phyloP scores from a whole-genome alignment of 1,284 basidiomycete species.

The Ceratobasidium sp. region DNA sequence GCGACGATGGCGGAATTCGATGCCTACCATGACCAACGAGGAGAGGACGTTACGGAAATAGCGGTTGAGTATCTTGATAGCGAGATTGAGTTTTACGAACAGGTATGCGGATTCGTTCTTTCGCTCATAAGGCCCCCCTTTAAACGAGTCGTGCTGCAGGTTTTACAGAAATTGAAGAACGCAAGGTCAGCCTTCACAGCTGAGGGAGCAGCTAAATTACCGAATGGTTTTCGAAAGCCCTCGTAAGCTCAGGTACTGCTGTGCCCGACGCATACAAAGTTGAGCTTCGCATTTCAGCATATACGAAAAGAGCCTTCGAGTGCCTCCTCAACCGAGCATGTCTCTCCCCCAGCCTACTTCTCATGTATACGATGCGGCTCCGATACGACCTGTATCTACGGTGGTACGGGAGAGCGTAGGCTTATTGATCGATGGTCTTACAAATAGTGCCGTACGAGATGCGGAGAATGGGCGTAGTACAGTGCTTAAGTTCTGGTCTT shows the following conservation, averaged over 20 bases:
- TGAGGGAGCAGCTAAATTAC: slow-evolving; percentile 62
- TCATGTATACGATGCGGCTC: slow-evolving; percentile 79
- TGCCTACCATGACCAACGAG: slow-evolving; percentile 79
- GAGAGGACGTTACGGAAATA: slow-evolving; percentile 73
- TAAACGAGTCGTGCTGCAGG: slow-evolving; percentile 55
- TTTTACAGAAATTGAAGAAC: slow-evolving; percentile 68
- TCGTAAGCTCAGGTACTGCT: slow-evolving; percentile 56
- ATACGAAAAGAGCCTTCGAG: slow-evolving; percentile 76
- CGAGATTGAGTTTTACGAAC: slow-evolving; percentile 80
- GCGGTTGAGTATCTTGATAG: slow-evolving; percentile 78
- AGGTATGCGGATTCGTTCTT: slow-evolving; percentile 59
- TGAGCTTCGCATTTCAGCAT: slow-evolving; percentile 55
- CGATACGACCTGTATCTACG: slow-evolving; percentile 80
- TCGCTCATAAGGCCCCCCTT: background rate
- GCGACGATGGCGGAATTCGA: slow-evolving; percentile 90
- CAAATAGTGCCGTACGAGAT: background rate
- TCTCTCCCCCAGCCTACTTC: slow-evolving; percentile 78
- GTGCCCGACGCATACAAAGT: background rate
- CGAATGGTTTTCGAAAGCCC: slow-evolving; percentile 65
- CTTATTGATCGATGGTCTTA: slow-evolving; percentile 65
- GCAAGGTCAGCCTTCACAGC: slow-evolving; percentile 68
- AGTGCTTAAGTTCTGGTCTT: slow-evolving; percentile 43
- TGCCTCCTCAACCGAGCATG: slow-evolving; percentile 61
- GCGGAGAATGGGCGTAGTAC: slow-evolving; percentile 14
- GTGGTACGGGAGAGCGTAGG: slow-evolving; percentile 79